These are phyloP conservation scores for Cerrena zonata DNA, from an alignment of 1,284 basidiomycete species.

Conservation along the genomic window DNA sequence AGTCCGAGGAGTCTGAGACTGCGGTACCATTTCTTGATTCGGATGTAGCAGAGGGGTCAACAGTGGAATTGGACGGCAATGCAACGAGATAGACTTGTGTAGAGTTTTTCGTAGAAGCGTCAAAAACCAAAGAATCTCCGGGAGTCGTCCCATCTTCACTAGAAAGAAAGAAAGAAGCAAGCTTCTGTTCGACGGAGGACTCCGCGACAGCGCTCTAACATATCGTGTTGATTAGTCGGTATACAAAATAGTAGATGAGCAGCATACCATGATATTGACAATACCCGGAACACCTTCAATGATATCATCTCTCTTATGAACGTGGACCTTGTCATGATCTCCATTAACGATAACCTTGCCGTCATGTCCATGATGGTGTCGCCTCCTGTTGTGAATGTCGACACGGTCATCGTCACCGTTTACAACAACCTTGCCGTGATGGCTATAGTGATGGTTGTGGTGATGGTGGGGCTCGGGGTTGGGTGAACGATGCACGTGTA, in stretches of 20 bases:
- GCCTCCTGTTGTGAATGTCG: neutral
- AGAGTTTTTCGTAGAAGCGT: slow-evolving; percentile 47
- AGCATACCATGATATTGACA: slow-evolving; percentile 44
- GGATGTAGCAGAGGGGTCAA: slow-evolving; percentile 8
- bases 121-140: slow-evolving; percentile 40
- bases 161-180: slow-evolving; percentile 45
- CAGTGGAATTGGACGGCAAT: slow-evolving; percentile 10
- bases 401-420: slow-evolving; percentile 18
- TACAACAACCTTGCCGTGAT: slow-evolving; percentile 18
- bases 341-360: neutral
- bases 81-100: slow-evolving; percentile 49
- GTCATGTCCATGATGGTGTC: slow-evolving; percentile 9
- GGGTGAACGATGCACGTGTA: slow-evolving; percentile 10
- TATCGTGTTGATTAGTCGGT: no score
- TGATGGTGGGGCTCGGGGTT: slow-evolving; percentile 13
- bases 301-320: neutral
- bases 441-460: no score
- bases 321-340: slow-evolving; percentile 10
- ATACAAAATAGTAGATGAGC: neutral
- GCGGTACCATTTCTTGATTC: slow-evolving; percentile 8
- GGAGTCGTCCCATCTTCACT: slow-evolving; percentile 18
- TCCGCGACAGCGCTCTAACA: slow-evolving; percentile 29
- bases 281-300: slow-evolving; percentile 34
- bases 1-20: slow-evolving; percentile 8
- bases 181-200: slow-evolving; percentile 24